Evolutionary conservation across 208 protist species (phyloP), one percentile per base, ranked within the genome.

Genomic region (Leishmania amazonensis): DNA sequence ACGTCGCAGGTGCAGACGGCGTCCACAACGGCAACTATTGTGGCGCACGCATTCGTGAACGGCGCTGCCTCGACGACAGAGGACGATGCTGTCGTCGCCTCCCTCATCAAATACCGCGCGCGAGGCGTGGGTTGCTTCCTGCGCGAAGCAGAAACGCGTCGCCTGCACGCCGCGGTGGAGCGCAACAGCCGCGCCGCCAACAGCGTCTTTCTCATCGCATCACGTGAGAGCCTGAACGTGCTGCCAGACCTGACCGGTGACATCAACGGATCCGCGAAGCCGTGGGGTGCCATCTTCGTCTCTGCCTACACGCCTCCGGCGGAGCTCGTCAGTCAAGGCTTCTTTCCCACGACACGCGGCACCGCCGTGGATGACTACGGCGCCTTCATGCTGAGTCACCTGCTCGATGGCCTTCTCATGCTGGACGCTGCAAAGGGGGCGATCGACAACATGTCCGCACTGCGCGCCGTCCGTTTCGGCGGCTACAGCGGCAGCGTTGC

Each of bases 361-460:
- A 76, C 31, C 64, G 73, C 77, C 9, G 67, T 97, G n/a, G 93
- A 96, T 74, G 86, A 95, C 58, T 93, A 90, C 81, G 88, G 88
- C n/a, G 91, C 94, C n/a, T 95, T 89, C 77, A 84, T 95, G 54
- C 78, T 96, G 71, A 95, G 92, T 82, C 86, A 96, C 83, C 83
- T 97, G 2, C 91, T 96, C 67, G 94, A 97, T 75, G 93, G 86
- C 11, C 90, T 97, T 53, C 84, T 87, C 64, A 85, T 93, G 78
- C 58, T 97, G 21, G 70, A 86, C 1, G n/a, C 76, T 38, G 89
- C 90, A 19, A 75, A 79, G 19, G 87, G 86, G 11, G 75, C 51
- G 78, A 75, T 87, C 21, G 51, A 51, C 54, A 85, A 81, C 60
- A 88, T 96, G 76, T 58, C 70, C 2, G 54, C 76, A 3, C 86